Conservation (phyloP, 331 rosid species). For the Quercus phellos region DNA sequence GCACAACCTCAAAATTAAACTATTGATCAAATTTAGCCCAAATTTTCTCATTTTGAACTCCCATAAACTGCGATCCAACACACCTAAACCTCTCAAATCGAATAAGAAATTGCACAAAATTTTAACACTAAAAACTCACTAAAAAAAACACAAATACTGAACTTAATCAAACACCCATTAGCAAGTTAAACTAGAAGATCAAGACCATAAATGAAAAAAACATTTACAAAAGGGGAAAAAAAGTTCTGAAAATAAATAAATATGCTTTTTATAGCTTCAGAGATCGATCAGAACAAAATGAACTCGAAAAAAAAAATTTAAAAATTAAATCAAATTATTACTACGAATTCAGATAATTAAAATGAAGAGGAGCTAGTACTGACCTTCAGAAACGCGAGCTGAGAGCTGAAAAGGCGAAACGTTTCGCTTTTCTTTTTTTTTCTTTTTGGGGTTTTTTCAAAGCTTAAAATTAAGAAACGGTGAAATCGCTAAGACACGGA, state of each 20-base stretch:
- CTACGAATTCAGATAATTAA: background rate
- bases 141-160: constrained; percentile 6
- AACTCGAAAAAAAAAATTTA: background rate
- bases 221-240: background rate
- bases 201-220: constrained; percentile 1
- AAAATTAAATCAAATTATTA: background rate
- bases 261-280: constrained; percentile 8
- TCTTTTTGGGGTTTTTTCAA: background rate
- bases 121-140: constrained; percentile 2
- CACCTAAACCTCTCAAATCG: constrained; percentile 7
- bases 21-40: constrained; percentile 4
- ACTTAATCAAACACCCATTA: constrained; percentile 13
- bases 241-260: background rate
- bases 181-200: constrained; percentile 29
- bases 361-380: constrained; percentile 25
- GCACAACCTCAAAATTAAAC: background rate
- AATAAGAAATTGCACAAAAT: background rate
- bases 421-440: constrained; percentile 6
- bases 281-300: constrained; percentile 36
- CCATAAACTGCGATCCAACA: constrained; percentile 7
- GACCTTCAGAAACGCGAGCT: constrained; percentile 50
- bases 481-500: constrained; percentile 22
- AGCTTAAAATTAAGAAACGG: constrained; percentile 20
- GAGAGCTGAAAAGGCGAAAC: constrained; percentile 28
- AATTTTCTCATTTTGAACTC: background rate